Conservation (phyloP, 129 eudicot genomes). For the Flaveria robusta region DNA sequence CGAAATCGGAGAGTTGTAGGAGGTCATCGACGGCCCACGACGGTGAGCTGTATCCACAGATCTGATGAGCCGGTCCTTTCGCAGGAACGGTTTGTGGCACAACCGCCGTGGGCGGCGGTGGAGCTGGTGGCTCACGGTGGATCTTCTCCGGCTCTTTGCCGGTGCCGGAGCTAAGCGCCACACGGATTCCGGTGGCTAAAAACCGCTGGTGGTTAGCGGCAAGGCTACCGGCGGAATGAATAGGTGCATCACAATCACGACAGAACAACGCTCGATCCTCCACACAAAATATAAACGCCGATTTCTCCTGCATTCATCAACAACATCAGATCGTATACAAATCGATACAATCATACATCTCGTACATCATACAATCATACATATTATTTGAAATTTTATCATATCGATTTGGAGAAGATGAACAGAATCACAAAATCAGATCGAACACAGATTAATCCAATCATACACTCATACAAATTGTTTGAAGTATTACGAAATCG, state of each 20-base stretch:
- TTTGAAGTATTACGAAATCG: too few relatives aligned
- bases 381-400: too few relatives aligned
- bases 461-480: too few relatives aligned
- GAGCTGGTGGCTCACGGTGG: conserved; percentile 49
- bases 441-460: too few relatives aligned
- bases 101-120: conserved; percentile 38
- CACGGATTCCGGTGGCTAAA: conserved; percentile 86
- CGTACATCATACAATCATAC: too few relatives aligned
- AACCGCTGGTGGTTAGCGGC: conserved; percentile 91
- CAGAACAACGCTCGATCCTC: conserved; percentile 97
- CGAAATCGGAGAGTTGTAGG: conserved; percentile 70
- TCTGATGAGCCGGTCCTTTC: conserved; percentile 46
- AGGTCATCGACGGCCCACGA: conserved; percentile 90
- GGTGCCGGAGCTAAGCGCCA: conserved; percentile 57
- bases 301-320: conserved; percentile 49
- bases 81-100: conserved; percentile 43
- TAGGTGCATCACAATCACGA: conserved; percentile 84
- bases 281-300: conserved; percentile 84
- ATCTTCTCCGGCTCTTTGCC: conserved; percentile 43
- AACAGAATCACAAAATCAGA: background rate
- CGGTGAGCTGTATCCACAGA: conserved; percentile 49
- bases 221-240: conserved; percentile 74
- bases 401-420: background rate
- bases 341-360: background rate
- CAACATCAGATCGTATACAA: background rate